These are phyloP conservation scores for Teratosphaeria gauchensis DNA, from an alignment of 2,329 filamentous ascomycete species.

Conservation along the genomic window DNA sequence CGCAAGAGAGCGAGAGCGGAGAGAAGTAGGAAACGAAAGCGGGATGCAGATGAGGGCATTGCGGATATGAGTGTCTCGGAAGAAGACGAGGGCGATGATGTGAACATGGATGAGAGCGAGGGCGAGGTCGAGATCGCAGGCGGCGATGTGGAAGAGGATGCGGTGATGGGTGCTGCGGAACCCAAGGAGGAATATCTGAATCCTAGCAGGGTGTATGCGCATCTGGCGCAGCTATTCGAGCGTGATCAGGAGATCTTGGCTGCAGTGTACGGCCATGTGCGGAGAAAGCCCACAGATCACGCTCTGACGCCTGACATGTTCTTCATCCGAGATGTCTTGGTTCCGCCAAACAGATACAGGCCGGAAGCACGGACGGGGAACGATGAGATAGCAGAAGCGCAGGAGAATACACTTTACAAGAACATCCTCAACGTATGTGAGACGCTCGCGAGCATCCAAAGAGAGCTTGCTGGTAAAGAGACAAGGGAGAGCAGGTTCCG, in stretches of 20 bases:
- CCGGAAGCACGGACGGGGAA: conserved; percentile 76
- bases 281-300: neutral
- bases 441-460: conserved; percentile 62
- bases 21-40: conserved; percentile 33
- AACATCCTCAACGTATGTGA: conserved; percentile 68
- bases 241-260: conserved; percentile 76
- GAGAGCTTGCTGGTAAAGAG: conserved; percentile 49
- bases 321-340: conserved; percentile 75
- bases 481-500: conserved; percentile 35
- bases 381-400: conserved; percentile 73
- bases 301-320: conserved; percentile 62
- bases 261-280: conserved; percentile 55
- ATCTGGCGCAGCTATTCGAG: conserved; percentile 69
- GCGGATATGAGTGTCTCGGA: conserved; percentile 52
- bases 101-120: conserved; percentile 32
- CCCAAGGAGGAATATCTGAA: conserved; percentile 65
- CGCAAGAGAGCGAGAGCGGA: conserved; percentile 32
- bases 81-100: conserved; percentile 28
- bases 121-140: conserved; percentile 27
- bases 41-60: conserved; percentile 58
- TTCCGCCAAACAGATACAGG: conserved; percentile 85
- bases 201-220: conserved; percentile 71
- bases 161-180: conserved; percentile 29
- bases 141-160: conserved; percentile 44
- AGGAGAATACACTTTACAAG: conserved; percentile 76